Conservation (phyloP, 2,329 filamentous ascomycete genomes). For the Hypoxylon sp. region DNA sequence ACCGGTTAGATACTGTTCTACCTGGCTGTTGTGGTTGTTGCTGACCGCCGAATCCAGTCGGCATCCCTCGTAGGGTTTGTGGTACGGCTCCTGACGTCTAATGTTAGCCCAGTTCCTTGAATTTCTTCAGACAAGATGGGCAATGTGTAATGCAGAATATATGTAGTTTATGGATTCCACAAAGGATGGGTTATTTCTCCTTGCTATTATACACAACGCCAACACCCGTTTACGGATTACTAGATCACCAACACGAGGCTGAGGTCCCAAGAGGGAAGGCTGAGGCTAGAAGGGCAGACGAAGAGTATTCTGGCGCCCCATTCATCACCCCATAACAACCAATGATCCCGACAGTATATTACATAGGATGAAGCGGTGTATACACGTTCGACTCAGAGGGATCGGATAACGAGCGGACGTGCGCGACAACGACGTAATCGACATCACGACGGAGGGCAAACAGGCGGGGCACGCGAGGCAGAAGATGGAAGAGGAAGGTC, state of each 20-base stretch:
- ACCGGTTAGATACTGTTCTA: slow-evolving; percentile 64
- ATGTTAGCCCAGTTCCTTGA: slow-evolving; percentile 48
- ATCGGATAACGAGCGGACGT: slow-evolving; percentile 25
- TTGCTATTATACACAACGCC: slow-evolving; percentile 5
- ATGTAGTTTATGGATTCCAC: slow-evolving; percentile 8
- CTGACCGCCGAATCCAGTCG: slow-evolving; percentile 66
- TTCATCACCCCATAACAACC: slow-evolving; percentile 7
- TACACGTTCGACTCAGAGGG: slow-evolving; percentile 20
- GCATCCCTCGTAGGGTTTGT: slow-evolving; percentile 69
- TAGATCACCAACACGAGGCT: slow-evolving; percentile 24
- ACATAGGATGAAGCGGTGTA: slow-evolving; percentile 23
- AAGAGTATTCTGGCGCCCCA: slow-evolving; percentile 2
- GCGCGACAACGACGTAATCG: slow-evolving; percentile 39
- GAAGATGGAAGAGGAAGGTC: slow-evolving; percentile 38
- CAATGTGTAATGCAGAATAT: slow-evolving; percentile 4
- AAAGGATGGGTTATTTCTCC: slow-evolving; percentile 10
- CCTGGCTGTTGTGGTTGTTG: slow-evolving; percentile 66
- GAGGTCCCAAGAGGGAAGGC: slow-evolving; percentile 23
- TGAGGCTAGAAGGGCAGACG: slow-evolving; percentile 16
- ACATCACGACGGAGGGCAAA: slow-evolving; percentile 41
- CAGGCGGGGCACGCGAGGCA: slow-evolving; percentile 43
- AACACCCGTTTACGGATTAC: slow-evolving; percentile 13
- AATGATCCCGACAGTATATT: slow-evolving; percentile 17
- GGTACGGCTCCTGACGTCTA: slow-evolving; percentile 62
- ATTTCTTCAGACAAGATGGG: slow-evolving; percentile 20